These are phyloP conservation scores for Tephrocybe sp. DNA, from an alignment of 768 basidiomycete genomes.

Conservation along the genomic window DNA sequence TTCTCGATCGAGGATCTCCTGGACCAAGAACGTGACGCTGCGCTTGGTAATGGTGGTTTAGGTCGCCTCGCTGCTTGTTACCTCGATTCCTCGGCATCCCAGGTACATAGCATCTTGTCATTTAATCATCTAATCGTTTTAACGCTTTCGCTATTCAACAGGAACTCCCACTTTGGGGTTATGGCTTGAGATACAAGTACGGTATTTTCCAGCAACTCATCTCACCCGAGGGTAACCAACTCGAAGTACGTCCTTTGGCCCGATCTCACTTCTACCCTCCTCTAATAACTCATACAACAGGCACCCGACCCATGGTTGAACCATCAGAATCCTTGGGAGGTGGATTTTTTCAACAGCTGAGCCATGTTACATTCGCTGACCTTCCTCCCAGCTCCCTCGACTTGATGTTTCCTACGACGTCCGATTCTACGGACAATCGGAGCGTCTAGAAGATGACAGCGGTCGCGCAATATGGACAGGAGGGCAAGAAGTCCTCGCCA, in stretches of 20 bases:
- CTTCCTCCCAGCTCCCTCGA: slow-evolving; percentile 50
- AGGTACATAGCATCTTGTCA: slow-evolving; percentile 65
- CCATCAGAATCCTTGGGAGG: slow-evolving; percentile 84
- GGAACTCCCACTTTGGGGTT: slow-evolving; percentile 93
- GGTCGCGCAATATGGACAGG: slow-evolving; percentile 76
- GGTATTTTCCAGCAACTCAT: slow-evolving; percentile 97
- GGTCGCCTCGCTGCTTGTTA: slow-evolving; percentile 98
- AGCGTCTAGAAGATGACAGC: slow-evolving; percentile 57
- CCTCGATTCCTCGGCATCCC: slow-evolving; percentile 86
- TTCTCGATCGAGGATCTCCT: slow-evolving; percentile 88
- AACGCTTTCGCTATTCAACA: slow-evolving; percentile 20
- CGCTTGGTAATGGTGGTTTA: slow-evolving; percentile 91
- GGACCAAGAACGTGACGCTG: slow-evolving; percentile 90
- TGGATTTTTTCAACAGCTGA: slow-evolving; percentile 15
- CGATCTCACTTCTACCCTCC: neutral
- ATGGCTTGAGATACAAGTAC: slow-evolving; percentile 89
- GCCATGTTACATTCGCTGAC: neutral
- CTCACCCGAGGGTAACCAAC: slow-evolving; percentile 76
- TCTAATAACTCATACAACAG: slow-evolving; percentile 18
- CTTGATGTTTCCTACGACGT: slow-evolving; percentile 84
- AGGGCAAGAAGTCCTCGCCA: slow-evolving; percentile 90
- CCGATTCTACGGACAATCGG: slow-evolving; percentile 85
- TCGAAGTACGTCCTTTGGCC: slow-evolving; percentile 45
- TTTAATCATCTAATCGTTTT: slow-evolving; percentile 43
- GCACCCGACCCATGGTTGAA: slow-evolving; percentile 94